These are phyloP conservation scores for Bacterosira constricta DNA, from an alignment of 108 stramenopile species.

Conservation along the genomic window DNA sequence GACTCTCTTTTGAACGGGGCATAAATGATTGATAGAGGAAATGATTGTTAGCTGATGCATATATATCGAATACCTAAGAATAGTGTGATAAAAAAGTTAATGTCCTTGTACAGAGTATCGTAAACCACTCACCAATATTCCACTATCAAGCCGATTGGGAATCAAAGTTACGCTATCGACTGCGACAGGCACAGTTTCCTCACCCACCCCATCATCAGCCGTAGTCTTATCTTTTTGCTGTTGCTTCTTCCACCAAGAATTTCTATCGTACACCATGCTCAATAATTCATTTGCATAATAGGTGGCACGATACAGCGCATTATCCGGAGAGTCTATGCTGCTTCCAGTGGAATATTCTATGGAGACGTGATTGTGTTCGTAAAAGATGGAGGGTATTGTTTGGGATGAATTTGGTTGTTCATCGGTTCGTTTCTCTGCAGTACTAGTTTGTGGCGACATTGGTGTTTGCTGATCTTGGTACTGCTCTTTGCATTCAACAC, in stretches of 20 bases:
- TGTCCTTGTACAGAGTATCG: no score
- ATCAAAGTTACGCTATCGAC: constrained; percentile 40
- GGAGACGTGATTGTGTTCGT: constrained; percentile 16
- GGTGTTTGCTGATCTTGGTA: neutral
- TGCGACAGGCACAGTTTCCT: constrained; percentile 9
- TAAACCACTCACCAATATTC: constrained; percentile 18
- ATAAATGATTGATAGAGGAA: neutral
- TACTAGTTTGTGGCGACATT: no score
- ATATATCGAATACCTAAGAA: no score
- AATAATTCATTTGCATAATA: constrained; percentile 58
- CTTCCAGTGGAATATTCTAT: constrained; percentile 38
- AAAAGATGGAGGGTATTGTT: constrained; percentile 14
- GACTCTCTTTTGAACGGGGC: neutral
- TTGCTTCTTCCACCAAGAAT: constrained; percentile 38
- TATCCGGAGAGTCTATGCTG: constrained; percentile 20
- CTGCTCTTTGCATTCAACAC: constrained; percentile 11
- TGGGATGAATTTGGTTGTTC: neutral
- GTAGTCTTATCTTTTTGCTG: constrained; percentile 12
- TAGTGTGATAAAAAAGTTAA: neutral
- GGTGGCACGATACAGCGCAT: constrained; percentile 20
- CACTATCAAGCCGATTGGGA: constrained; percentile 18
- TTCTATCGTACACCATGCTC: constrained; percentile 42
- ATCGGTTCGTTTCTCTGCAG: neutral
- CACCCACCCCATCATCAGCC: constrained; percentile 1
- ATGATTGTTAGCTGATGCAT: no score